Percentiles rank a stretch among this genome's conserved stretches.
Evolutionary conservation across 768 basidiomycete species (phyloP).

Genomic region (Paxillus ammoniavirescens): DNA sequence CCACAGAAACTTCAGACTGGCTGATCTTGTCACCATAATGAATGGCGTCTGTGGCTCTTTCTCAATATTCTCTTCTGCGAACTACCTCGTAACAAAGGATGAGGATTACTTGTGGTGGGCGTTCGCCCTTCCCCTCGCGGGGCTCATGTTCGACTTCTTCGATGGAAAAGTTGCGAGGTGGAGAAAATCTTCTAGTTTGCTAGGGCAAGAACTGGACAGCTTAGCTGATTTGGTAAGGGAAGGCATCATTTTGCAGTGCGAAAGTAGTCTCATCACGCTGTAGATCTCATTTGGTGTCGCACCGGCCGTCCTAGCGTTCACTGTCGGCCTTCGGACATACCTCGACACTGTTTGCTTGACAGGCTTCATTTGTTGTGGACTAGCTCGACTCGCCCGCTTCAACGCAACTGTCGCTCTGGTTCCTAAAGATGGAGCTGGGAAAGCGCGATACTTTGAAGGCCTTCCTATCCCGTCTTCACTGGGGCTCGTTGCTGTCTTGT

Average conservation of each 20-base stretch:
- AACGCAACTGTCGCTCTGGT: conserved; percentile 96
- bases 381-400: conserved; percentile 96
- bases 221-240: conserved; percentile 85
- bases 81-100: conserved; percentile 81
- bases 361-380: conserved; percentile 91
- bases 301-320: conserved; percentile 90
- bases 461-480: conserved; percentile 94
- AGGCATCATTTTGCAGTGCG: conserved; percentile 1
- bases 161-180: conserved; percentile 98
- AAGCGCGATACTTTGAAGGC: conserved; percentile 95
- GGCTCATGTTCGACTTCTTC: conserved; percentile 95
- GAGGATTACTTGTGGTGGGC: conserved; percentile 82
- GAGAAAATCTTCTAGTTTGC: conserved; percentile 92
- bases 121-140: conserved; percentile 84
- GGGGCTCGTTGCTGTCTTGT: conserved; percentile 71
- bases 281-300: conserved; percentile 99
- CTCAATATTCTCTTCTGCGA: conserved; percentile 90
- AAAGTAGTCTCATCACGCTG: conserved; percentile 1
- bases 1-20: conserved; percentile 90
- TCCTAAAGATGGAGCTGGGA: conserved; percentile 84
- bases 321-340: conserved; percentile 85
- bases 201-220: conserved; percentile 97
- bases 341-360: conserved; percentile 87
- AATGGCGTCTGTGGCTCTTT: conserved; percentile 98
- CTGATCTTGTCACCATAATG: conserved; percentile 98